These are phyloP conservation scores for Candida golubevii DNA, from an alignment of 805 yeast genomes.

Conservation along the genomic window DNA sequence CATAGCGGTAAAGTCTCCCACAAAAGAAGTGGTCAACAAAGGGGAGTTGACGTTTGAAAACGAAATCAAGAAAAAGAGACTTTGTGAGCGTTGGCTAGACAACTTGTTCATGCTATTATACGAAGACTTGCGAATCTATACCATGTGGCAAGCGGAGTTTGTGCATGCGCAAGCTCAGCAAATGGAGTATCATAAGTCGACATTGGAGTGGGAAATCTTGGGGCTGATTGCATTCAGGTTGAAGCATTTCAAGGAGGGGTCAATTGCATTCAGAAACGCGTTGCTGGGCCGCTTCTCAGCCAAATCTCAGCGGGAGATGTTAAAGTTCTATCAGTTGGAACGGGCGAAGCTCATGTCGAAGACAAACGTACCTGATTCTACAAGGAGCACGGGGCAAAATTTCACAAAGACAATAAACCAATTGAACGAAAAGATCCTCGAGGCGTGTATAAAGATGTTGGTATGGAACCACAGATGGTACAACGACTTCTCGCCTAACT, in stretches of 20 bases:
- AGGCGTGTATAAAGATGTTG: constrained; percentile 66
- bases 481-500: constrained; percentile 74
- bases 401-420: constrained; percentile 37
- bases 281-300: constrained; percentile 75
- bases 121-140: constrained; percentile 75
- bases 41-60: constrained; percentile 15
- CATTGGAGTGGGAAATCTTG: constrained; percentile 88
- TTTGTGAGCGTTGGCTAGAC: constrained; percentile 74
- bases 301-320: constrained; percentile 67
- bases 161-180: constrained; percentile 88
- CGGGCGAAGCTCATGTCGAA: constrained; percentile 32
- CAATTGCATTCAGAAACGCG: constrained; percentile 74
- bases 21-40: constrained; percentile 13
- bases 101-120: constrained; percentile 63
- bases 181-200: constrained; percentile 67
- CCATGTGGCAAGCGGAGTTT: constrained; percentile 90
- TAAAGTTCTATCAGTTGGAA: constrained; percentile 60
- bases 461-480: constrained; percentile 99
- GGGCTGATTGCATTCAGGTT: constrained; percentile 84
- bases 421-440: constrained; percentile 57
- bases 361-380: constrained; percentile 8
- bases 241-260: constrained; percentile 83
- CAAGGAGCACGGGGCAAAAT: constrained; percentile 23
- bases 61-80: constrained; percentile 58
- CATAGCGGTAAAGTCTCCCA: constrained; percentile 35